A percentile compares a stretch with the other conserved stretches of the same genome.
These are phyloP conservation scores for Sisymbrium altissimum DNA, from an alignment of 345 rosid species.

Conservation along the genomic window DNA sequence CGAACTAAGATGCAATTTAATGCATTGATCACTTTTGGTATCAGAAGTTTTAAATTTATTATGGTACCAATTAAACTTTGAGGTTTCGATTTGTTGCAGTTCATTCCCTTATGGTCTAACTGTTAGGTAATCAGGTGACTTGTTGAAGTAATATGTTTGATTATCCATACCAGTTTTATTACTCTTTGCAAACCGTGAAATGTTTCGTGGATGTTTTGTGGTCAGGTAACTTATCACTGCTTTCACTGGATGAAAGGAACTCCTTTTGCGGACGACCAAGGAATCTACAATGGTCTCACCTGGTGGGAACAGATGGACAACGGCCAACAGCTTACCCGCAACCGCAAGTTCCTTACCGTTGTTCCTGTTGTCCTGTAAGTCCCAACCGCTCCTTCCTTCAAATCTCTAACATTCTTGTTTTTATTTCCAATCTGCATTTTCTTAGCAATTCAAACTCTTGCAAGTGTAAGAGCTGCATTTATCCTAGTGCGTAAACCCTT, in stretches of 20 bases:
- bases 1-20: not conserved
- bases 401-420: not conserved
- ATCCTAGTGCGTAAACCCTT: not conserved
- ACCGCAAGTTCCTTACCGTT: slow-evolving; percentile 85
- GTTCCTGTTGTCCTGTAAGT: slow-evolving; percentile 96
- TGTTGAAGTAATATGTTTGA: not conserved
- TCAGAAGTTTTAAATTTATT: not conserved
- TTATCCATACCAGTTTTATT: not conserved
- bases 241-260: slow-evolving; percentile 99
- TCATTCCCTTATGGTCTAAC: not conserved
- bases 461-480: not conserved
- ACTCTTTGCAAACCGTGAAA: not conserved
- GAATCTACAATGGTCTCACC: slow-evolving; percentile 89
- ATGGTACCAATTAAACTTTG: not conserved
- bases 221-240: slow-evolving; percentile 86
- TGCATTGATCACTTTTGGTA: not conserved
- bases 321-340: slow-evolving; percentile 94
- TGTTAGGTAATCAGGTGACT: not conserved
- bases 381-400: not conserved
- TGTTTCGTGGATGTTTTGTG: not conserved
- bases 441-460: not conserved
- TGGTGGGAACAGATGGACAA: slow-evolving; percentile 99
- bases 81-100: not conserved
- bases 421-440: not conserved
- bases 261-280: slow-evolving; percentile 95